Conservation (phyloP, 2,329 filamentous ascomycete genomes). For the Sporothrix inflata region DNA sequence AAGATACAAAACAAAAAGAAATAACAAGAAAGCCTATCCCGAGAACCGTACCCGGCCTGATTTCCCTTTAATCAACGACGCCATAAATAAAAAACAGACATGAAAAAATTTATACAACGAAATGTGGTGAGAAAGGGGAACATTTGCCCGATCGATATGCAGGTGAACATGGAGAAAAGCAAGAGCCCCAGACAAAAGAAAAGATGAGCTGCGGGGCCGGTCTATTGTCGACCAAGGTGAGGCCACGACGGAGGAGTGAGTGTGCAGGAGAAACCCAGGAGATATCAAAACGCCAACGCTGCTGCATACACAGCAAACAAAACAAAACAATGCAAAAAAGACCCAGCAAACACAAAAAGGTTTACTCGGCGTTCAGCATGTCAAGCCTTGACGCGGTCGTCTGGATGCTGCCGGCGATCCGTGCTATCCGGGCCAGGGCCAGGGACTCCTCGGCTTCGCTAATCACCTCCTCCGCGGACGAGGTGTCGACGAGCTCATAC, state of each 20-base stretch:
- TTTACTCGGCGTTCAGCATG: slow-evolving; percentile 41
- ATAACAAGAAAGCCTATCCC: slow-evolving; percentile 9
- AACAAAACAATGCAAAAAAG: neutral
- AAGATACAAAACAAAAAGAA: neutral
- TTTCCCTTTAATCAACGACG: slow-evolving; percentile 21
- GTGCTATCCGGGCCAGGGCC: slow-evolving; percentile 55
- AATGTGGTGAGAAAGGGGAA: neutral
- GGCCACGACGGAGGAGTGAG: neutral
- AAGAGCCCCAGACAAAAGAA: neutral
- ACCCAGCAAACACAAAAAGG: neutral
- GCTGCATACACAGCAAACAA: neutral
- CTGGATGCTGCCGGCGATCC: slow-evolving; percentile 49
- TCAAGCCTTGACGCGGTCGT: slow-evolving; percentile 45
- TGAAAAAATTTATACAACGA: slow-evolving; percentile 23
- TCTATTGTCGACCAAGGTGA: neutral
- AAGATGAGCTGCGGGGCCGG: slow-evolving; percentile 14
- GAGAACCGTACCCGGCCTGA: neutral
- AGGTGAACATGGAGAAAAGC: neutral
- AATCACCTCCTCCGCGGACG: slow-evolving; percentile 49
- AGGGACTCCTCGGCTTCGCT: slow-evolving; percentile 50
- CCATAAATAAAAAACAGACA: neutral
- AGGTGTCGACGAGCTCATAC: slow-evolving; percentile 66
- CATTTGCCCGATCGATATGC: neutral
- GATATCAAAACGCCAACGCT: slow-evolving; percentile 15
- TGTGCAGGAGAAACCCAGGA: neutral